Conservation (phyloP, 768 basidiomycete genomes). For the Hydnum rufescens region DNA sequence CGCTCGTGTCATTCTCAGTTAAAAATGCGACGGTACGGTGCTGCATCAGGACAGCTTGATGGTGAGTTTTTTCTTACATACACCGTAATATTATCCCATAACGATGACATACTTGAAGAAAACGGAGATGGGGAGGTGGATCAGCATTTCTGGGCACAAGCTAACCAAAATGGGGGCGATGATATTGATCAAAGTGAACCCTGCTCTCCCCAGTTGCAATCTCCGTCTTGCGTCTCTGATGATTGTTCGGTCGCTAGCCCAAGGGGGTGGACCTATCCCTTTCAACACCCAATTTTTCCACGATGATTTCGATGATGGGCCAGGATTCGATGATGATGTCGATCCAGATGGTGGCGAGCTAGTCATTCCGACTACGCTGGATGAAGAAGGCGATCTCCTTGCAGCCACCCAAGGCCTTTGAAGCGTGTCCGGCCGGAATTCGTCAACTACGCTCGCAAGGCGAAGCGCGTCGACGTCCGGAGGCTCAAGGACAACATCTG, state of each 20-base stretch:
- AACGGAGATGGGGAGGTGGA: constrained; percentile 76
- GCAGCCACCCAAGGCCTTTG: constrained; percentile 59
- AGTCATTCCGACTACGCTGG: constrained; percentile 19
- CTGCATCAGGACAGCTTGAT: constrained; percentile 5
- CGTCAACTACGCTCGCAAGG: constrained; percentile 87
- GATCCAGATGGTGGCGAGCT: constrained; percentile 30
- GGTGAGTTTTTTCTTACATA: constrained; percentile 5
- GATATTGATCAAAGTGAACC: constrained; percentile 44
- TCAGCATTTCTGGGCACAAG: constrained; percentile 93
- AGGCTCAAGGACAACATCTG: constrained; percentile 97
- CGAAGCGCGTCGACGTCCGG: constrained; percentile 90
- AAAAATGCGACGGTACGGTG: constrained; percentile 66
- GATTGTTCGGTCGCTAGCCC: constrained; percentile 16
- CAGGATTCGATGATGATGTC: constrained; percentile 39
- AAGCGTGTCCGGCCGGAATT: constrained; percentile 69
- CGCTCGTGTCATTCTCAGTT: constrained; percentile 30
- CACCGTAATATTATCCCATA: neutral
- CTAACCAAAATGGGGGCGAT: constrained; percentile 35
- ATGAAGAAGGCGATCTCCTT: constrained; percentile 72
- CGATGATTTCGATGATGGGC: constrained; percentile 48
- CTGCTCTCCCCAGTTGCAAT: neutral
- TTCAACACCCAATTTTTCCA: constrained; percentile 97
- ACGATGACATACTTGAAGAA: constrained; percentile 14
- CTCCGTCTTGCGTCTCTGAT: constrained; percentile 10
- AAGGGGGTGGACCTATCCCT: constrained; percentile 36